A percentile compares a stretch with the other conserved stretches of the same genome.
These are phyloP conservation scores for Calycina herbarum DNA, from an alignment of 2,329 filamentous ascomycete genomes.

Conservation along the genomic window DNA sequence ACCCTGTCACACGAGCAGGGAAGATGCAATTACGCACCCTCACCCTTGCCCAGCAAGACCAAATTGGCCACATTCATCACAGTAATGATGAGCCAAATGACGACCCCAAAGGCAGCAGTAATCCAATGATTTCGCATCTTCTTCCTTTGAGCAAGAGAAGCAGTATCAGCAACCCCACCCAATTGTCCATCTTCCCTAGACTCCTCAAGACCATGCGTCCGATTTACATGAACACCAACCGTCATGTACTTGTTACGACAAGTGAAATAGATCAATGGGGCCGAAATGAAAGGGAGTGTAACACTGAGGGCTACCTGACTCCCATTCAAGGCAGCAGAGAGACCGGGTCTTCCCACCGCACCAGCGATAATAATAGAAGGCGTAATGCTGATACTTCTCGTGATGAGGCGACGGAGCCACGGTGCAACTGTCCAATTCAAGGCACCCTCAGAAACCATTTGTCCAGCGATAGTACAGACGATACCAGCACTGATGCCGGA, in stretches of 20 bases:
- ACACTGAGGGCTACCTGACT: conserved; percentile 78
- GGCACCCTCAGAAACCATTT: conserved; percentile 86
- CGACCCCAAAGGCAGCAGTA: conserved; percentile 54
- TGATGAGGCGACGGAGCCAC: conserved; percentile 77
- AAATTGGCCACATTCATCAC: conserved; percentile 78
- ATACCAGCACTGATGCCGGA: conserved; percentile 81
- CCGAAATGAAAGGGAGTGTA: conserved; percentile 78
- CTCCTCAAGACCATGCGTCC: conserved; percentile 16
- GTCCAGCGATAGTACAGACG: conserved; percentile 84
- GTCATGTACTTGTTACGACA: conserved; percentile 79
- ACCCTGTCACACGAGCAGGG: not conserved
- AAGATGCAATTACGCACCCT: conserved; percentile 2
- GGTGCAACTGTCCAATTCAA: conserved; percentile 72
- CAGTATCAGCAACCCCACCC: conserved; percentile 4
- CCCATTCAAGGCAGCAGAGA: conserved; percentile 71
- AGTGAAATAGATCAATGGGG: conserved; percentile 84
- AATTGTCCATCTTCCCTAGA: conserved; percentile 32
- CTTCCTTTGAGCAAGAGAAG: conserved; percentile 20
- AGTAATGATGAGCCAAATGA: conserved; percentile 73
- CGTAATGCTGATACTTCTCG: conserved; percentile 76
- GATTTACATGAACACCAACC: conserved; percentile 24
- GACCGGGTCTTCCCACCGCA: conserved; percentile 69
- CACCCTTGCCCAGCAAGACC: conserved; percentile 58
- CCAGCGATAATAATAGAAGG: conserved; percentile 83
- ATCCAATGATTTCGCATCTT: conserved; percentile 73